Evolutionary conservation across 2,329 filamentous ascomycete genomes (phyloP).

Genomic region (Chaetomiaceae sp.): DNA sequence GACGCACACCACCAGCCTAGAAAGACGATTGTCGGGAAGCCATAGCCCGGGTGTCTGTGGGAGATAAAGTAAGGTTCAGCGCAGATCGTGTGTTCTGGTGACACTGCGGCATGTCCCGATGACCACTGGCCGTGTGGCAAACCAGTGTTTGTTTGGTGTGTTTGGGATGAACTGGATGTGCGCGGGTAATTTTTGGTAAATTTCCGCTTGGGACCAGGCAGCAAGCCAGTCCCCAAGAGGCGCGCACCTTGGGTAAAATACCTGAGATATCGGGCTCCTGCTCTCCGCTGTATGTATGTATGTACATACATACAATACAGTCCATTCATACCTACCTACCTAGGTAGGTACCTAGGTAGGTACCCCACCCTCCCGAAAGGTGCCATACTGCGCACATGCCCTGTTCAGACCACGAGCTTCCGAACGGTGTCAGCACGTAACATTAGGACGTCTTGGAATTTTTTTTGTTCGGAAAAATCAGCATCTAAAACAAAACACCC

Average conservation of each 20-base stretch:
- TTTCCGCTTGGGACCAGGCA: not conserved
- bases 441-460: not conserved
- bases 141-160: not conserved
- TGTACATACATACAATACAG: too few species aligned
- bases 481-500: not conserved
- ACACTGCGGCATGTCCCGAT: slow-evolving; percentile 4
- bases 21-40: not conserved
- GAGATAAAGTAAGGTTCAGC: slow-evolving; percentile 6
- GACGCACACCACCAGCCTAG: not conserved
- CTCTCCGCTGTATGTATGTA: too few species aligned
- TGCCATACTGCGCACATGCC: too few species aligned
- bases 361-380: too few species aligned
- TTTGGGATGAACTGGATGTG: not conserved
- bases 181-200: not conserved
- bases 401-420: too few species aligned
- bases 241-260: too few species aligned
- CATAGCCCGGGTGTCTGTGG: not conserved
- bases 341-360: too few species aligned
- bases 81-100: slow-evolving; percentile 13
- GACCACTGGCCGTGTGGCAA: too few species aligned
- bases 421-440: not conserved
- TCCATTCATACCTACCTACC: too few species aligned
- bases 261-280: too few species aligned
- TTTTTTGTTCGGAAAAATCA: not conserved
- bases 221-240: not conserved